Evolutionary conservation across 1,284 basidiomycete genomes (phyloP).

Genomic region (Papiliotrema flavescens): DNA sequence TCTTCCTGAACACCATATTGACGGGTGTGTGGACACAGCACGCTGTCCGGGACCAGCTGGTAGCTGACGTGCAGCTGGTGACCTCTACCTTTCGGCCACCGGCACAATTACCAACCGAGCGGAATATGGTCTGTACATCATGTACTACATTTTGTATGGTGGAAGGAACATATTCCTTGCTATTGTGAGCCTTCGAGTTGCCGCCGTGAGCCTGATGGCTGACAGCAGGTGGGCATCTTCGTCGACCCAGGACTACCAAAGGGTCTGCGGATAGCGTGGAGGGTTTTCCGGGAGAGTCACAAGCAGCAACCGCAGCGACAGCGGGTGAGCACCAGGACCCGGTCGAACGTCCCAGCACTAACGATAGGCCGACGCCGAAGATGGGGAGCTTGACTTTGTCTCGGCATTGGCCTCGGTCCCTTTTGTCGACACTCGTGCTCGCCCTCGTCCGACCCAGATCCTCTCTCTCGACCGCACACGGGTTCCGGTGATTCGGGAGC

Average conservation of each 20-base stretch:
- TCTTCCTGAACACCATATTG: neutral
- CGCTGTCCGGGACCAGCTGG: neutral
- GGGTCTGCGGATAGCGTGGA: neutral
- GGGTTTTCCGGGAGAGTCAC: neutral
- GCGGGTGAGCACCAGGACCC: neutral
- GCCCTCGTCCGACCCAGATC: no score
- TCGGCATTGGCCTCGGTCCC: neutral
- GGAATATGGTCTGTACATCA: neutral
- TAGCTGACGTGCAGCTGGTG: conserved; percentile 1
- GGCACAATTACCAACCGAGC: neutral
- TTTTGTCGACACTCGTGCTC: no score
- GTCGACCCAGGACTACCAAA: conserved; percentile 1
- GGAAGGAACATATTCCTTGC: conserved; percentile 2
- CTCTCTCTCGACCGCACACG: no score
- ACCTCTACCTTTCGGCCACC: neutral
- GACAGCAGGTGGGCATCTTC: conserved; percentile 2
- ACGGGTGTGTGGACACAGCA: neutral
- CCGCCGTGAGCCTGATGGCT: neutral
- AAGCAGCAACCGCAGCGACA: neutral
- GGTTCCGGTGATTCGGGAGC: no score
- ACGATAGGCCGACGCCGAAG: neutral
- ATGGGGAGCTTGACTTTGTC: neutral
- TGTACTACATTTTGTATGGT: conserved; percentile 2
- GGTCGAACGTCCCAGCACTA: no score
- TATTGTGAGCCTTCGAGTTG: neutral